Evolutionary conservation across 257 asterid species (phyloP).

Genomic region (Dorcoceras hygrometricum): DNA sequence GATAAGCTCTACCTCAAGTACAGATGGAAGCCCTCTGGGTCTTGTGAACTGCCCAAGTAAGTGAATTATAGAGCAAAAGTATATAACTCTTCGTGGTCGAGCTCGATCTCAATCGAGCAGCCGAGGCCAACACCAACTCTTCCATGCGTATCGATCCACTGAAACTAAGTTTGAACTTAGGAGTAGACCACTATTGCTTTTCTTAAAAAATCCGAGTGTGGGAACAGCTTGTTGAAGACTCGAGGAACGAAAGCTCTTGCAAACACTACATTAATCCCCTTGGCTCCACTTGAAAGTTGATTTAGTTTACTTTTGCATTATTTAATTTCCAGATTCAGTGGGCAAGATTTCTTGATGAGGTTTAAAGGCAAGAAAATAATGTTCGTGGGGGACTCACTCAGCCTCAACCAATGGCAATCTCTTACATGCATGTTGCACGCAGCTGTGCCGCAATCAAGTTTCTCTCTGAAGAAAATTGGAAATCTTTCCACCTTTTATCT

Average conservation of each 20-base stretch:
- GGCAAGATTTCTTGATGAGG: constrained; percentile 51
- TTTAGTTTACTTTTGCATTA: background rate
- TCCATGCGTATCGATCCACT: no score
- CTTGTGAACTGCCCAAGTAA: constrained; percentile 57
- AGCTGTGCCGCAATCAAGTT: constrained; percentile 40
- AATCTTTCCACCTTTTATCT: constrained; percentile 47
- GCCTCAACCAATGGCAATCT: constrained; percentile 84
- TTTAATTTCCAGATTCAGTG: constrained; percentile 42
- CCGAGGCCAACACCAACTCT: no score
- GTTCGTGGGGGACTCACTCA: constrained; percentile 74
- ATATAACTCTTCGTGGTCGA: no score
- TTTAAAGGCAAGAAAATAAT: constrained; percentile 55
- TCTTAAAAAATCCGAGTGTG: no score
- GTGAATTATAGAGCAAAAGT: background rate
- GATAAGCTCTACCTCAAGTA: constrained; percentile 59
- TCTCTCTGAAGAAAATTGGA: constrained; percentile 37
- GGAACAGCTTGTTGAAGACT: no score
- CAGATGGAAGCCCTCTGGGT: constrained; percentile 57
- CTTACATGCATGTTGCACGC: constrained; percentile 75
- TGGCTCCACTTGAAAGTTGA: no score
- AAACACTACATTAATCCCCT: no score
- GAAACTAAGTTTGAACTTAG: no score
- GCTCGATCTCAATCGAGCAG: no score
- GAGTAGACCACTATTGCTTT: no score
- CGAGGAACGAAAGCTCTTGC: no score